Percentiles rank a stretch among this genome's conserved stretches.
Conservation (phyloP, 768 basidiomycete genomes). For the Strobilomyces echinocephalus region DNA sequence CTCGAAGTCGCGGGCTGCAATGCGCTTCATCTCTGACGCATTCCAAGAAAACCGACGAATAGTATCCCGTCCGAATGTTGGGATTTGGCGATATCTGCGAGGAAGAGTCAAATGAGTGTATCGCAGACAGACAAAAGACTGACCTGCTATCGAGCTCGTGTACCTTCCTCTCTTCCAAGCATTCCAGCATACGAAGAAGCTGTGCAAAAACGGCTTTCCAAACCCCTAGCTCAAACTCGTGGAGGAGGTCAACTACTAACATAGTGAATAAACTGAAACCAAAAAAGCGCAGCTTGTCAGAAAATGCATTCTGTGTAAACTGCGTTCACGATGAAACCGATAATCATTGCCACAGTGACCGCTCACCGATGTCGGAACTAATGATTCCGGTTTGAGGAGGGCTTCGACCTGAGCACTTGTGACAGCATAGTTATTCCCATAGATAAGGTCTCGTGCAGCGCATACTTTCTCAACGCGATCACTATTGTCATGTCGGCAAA, state of each 20-base stretch:
- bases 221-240: conserved; percentile 24
- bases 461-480: too few species aligned
- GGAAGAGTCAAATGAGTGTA: background rate
- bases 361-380: background rate
- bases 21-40: conserved; percentile 31
- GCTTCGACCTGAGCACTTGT: background rate
- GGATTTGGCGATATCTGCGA: background rate
- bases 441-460: background rate
- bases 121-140: background rate
- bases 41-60: conserved; percentile 13
- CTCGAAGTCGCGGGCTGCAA: conserved; percentile 37
- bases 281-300: background rate
- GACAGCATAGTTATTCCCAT: background rate
- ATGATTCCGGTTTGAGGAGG: background rate
- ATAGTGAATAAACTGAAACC: background rate
- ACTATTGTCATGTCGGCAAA: too few species aligned
- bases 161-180: background rate
- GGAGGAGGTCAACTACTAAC: conserved; percentile 6
- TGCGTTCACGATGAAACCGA: too few species aligned
- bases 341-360: too few species aligned
- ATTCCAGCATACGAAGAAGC: background rate
- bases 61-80: background rate
- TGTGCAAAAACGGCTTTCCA: conserved; percentile 26
- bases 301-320: background rate
- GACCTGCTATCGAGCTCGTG: background rate